Base-by-base conservation (phyloP, 768 basidiomycete species). In the Lactarius pseudohatsudake region DNA sequence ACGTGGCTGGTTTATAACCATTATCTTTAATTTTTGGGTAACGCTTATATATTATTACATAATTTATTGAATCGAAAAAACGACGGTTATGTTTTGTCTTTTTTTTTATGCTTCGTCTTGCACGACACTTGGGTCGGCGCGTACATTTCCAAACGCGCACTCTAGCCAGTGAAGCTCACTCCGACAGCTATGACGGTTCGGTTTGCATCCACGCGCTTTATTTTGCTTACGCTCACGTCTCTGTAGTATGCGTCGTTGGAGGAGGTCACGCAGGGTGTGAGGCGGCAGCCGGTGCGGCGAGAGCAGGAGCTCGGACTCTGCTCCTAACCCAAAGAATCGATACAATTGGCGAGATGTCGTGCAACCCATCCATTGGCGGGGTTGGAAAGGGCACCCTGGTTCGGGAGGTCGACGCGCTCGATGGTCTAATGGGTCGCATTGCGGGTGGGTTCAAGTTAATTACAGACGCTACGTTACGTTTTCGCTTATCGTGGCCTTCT, bases 191-290 rank as follows among this genome's bases (percentile, higher is more conserved):
- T 54, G 66, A 67, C 9, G 66, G 66, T 67, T 22, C n/a, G 62
- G 34, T 34, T 47, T 8, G 16, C 28, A 38, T 6, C 28, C 11
- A 10, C 26, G 13, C 54, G 4, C 40, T 26, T 15, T 38, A 32
- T 47, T 32, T 28, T 22, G 4, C 43, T 32, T 26, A 18, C 8
- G 16, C 62, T 67, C 38, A 66, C 26, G 54, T 47, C 55, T 62
- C 18, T 55, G 32, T 59, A 85, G 92, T 94, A 0, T 92, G 92
- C 71, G 82, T 96, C 36, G 92, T 96, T 70, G 94, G 94, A 32
- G 94, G 90, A 4, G 94, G 94, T 4, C 94, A 96, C 79, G 94
- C 94, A 36, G 94, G 94, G 1, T 94, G 92, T 72, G 94, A 96
- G 74, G 94, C 94, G 1, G 94, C 94, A 0, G 85, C 93, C 6